phyloP scores from a whole-genome alignment of 257 asterid species.

The Plantago major region DNA sequence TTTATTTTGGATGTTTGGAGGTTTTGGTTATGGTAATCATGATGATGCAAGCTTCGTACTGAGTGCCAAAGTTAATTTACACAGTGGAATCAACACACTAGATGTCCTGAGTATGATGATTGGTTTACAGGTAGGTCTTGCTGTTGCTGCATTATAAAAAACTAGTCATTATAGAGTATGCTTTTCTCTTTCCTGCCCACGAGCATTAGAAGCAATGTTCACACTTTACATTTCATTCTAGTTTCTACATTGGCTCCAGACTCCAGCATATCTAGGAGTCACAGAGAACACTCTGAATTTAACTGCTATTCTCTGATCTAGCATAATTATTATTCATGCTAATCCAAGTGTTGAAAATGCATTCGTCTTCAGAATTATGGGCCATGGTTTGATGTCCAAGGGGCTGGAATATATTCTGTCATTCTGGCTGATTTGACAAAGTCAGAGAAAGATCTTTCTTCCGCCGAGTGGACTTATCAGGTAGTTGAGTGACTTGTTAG shows the following conservation, averaged over 20 bases:
- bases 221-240: not conserved
- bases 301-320: not conserved
- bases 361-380: constrained; percentile 58
- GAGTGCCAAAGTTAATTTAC: constrained; percentile 36
- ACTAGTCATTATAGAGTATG: too few species aligned
- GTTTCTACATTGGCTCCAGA: not conserved
- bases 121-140: constrained; percentile 57
- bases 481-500: constrained; percentile 24
- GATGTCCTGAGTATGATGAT: constrained; percentile 72
- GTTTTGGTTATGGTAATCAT: constrained; percentile 64
- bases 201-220: too few species aligned
- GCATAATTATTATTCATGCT: too few species aligned
- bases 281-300: not conserved
- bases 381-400: constrained; percentile 71
- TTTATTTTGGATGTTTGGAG: constrained; percentile 26
- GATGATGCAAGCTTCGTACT: constrained; percentile 54
- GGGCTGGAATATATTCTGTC: constrained; percentile 63
- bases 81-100: constrained; percentile 49
- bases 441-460: constrained; percentile 43
- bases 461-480: constrained; percentile 69
- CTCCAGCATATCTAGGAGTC: not conserved
- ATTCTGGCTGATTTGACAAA: constrained; percentile 33
- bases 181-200: too few species aligned
- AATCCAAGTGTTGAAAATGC: too few species aligned
- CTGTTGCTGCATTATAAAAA: not conserved